These are phyloP conservation scores for Chromera velia DNA, from an alignment of 73 alveolate species.

Conservation along the genomic window DNA sequence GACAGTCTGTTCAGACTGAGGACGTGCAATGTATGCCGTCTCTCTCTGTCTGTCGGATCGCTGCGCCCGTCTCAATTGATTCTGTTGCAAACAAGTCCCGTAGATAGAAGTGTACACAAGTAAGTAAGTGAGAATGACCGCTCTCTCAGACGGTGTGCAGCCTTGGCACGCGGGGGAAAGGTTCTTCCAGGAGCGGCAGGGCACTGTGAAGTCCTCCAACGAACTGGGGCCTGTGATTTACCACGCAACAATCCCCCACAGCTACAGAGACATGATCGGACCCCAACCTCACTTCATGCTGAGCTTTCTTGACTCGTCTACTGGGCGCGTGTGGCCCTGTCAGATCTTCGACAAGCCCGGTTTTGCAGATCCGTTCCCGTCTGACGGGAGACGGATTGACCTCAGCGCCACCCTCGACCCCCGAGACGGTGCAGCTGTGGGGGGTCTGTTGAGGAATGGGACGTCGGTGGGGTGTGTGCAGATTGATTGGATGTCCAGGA, in stretches of 20 bases:
- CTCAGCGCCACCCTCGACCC: slow-evolving; percentile 14
- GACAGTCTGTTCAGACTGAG: no score
- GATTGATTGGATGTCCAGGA: slow-evolving; percentile 19
- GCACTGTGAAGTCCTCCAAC: slow-evolving; percentile 13
- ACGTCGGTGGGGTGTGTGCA: neutral
- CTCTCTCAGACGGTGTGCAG: no score
- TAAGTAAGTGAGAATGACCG: no score
- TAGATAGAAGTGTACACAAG: no score
- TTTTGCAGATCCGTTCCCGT: slow-evolving; percentile 4
- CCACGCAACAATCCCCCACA: slow-evolving; percentile 6
- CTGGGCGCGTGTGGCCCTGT: slow-evolving; percentile 7
- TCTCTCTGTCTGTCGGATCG: no score
- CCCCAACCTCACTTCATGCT: slow-evolving; percentile 44
- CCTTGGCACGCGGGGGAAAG: slow-evolving; percentile 36
- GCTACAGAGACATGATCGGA: slow-evolving; percentile 10
- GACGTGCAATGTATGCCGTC: no score
- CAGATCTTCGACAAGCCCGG: slow-evolving; percentile 19
- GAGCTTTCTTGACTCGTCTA: slow-evolving; percentile 7
- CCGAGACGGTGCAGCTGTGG: slow-evolving; percentile 15
- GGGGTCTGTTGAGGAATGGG: neutral
- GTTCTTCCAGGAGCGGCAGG: slow-evolving; percentile 12
- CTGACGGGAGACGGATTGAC: slow-evolving; percentile 10
- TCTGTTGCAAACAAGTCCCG: no score
- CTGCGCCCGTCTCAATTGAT: no score
- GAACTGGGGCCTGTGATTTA: slow-evolving; percentile 34